Evolutionary conservation across 1,139 yeast species (phyloP).

Genomic region (Scheffersomyces segobiensis): DNA sequence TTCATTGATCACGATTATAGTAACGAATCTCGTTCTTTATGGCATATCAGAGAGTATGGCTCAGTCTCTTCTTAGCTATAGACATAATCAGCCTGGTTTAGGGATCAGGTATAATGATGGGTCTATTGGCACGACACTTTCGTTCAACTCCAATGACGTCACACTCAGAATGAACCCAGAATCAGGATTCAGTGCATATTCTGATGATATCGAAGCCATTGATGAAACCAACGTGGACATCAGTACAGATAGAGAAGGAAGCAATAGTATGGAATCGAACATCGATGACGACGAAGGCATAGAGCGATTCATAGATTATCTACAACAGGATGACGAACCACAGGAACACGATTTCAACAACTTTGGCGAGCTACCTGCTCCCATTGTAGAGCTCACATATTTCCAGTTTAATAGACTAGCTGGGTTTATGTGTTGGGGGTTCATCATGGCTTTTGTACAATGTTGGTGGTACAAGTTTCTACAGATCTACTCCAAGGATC

Average conservation of each 20-base stretch:
- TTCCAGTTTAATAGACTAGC: constrained; percentile 73
- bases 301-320: constrained; percentile 37
- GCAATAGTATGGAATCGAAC: constrained; percentile 8
- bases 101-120: constrained; percentile 21
- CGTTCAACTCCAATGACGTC: constrained; percentile 14
- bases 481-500: constrained; percentile 80
- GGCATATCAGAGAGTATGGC: constrained; percentile 92
- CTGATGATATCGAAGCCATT: constrained; percentile 12
- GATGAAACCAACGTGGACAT: constrained; percentile 4
- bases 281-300: constrained; percentile 34
- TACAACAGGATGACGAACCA: constrained; percentile 29
- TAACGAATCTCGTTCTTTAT: constrained; percentile 78
- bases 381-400: constrained; percentile 28
- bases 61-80: constrained; percentile 57
- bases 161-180: not conserved
- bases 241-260: not conserved
- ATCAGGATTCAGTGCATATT: constrained; percentile 1
- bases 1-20: constrained; percentile 73
- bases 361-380: constrained; percentile 5
- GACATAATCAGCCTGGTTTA: constrained; percentile 22
- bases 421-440: constrained; percentile 88
- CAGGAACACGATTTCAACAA: constrained; percentile 4
- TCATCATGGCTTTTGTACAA: constrained; percentile 77
- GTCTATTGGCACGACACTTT: constrained; percentile 3
- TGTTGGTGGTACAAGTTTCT: constrained; percentile 87